Conservation (phyloP, 306 rosid genomes). For the Cercis canadensis region DNA sequence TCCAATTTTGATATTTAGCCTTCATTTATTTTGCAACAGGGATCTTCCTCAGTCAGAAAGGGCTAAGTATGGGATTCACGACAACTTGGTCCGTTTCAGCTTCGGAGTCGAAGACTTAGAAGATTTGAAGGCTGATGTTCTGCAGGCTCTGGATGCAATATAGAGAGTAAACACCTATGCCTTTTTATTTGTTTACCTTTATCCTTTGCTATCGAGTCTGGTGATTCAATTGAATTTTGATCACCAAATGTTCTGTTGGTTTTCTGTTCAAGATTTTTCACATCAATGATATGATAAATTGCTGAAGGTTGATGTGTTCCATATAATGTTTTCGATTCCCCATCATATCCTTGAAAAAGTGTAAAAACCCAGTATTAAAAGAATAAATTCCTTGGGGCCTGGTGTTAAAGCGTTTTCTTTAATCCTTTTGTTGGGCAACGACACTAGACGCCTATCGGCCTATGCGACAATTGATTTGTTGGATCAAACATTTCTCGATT, state of each 20-base stretch:
- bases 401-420: too few species aligned
- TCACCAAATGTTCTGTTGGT: constrained; percentile 27
- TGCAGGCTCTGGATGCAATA: constrained; percentile 72
- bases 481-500: too few species aligned
- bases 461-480: too few species aligned
- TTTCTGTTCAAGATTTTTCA: too few species aligned
- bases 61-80: constrained; percentile 75
- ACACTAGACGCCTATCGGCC: too few species aligned
- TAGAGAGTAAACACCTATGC: constrained; percentile 35
- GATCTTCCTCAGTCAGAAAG: constrained; percentile 76
- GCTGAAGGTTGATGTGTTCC: too few species aligned
- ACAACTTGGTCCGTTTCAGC: constrained; percentile 96
- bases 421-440: too few species aligned
- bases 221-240: constrained; percentile 39
- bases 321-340: too few species aligned
- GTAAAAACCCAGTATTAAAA: too few species aligned
- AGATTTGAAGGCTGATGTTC: constrained; percentile 70
- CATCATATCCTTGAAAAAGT: too few species aligned
- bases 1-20: background rate
- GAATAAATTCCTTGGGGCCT: too few species aligned
- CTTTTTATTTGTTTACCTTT: background rate
- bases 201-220: constrained; percentile 14
- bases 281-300: too few species aligned
- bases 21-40: constrained; percentile 55
- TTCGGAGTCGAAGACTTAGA: constrained; percentile 83